These are phyloP conservation scores for Apiospora arundinis DNA, from an alignment of 2,329 filamentous ascomycete species.

Conservation along the genomic window DNA sequence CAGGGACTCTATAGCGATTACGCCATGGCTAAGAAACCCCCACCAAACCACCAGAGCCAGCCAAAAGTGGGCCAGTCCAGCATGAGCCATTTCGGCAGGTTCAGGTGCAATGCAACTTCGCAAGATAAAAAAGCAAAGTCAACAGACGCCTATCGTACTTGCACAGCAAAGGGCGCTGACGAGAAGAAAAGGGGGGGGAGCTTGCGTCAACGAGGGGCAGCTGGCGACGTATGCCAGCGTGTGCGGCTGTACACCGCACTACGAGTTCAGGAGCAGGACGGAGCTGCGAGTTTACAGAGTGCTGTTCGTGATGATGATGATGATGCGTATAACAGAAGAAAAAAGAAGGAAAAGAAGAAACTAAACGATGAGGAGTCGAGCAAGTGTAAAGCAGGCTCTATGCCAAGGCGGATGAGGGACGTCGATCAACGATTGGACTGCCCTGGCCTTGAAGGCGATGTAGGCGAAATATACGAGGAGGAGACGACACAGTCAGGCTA, in stretches of 20 bases:
- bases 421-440: background rate
- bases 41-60: background rate
- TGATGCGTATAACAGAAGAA: background rate
- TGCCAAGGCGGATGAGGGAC: background rate
- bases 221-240: no score
- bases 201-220: no score
- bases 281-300: no score
- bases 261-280: no score
- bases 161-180: no score
- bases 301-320: no score
- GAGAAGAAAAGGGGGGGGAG: no score
- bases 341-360: background rate
- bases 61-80: background rate
- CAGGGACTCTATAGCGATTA: background rate
- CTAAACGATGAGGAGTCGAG: background rate
- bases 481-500: background rate
- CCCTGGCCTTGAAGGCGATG: background rate
- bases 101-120: background rate
- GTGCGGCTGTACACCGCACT: no score
- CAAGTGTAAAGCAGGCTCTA: conserved; percentile 3
- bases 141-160: background rate
- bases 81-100: conserved; percentile 7
- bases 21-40: background rate
- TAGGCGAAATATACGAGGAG: background rate
- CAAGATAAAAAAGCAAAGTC: background rate